Evolutionary conservation across 2,329 filamentous ascomycete genomes (phyloP).

Genomic region (Colletotrichum spaethianum): DNA sequence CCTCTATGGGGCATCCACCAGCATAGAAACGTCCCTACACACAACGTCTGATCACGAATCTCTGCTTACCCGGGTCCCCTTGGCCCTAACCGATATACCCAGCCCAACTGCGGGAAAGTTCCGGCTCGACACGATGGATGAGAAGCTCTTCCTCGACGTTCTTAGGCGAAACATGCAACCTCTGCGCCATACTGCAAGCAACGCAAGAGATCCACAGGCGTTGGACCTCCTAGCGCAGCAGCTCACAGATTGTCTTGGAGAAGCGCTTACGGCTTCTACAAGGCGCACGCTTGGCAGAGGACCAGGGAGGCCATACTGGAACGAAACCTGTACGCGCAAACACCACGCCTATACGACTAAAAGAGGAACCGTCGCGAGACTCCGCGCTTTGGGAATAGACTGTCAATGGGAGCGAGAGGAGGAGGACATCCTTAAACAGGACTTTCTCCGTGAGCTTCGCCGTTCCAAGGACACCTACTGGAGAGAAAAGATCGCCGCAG

Average conservation of each 20-base stretch:
- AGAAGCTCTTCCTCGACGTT: not conserved
- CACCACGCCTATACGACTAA: no score
- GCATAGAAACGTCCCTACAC: conserved; percentile 13
- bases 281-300: conserved; percentile 1
- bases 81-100: conserved; percentile 2
- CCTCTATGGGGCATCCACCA: conserved; percentile 10
- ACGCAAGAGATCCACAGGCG: no score
- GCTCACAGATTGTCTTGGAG: not conserved
- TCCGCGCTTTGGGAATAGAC: no score
- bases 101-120: not conserved
- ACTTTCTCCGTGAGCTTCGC: no score
- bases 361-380: no score
- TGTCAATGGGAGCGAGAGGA: no score
- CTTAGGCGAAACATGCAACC: not conserved
- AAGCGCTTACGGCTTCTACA: conserved; percentile 5
- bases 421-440: no score
- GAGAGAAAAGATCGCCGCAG: no score
- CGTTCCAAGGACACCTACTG: no score
- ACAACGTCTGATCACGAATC: conserved; percentile 9
- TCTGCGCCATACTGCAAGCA: no score
- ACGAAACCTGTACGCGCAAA: no score
- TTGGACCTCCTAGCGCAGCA: not conserved
- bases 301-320: no score
- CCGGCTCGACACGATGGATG: conserved; percentile 8
- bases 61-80: conserved; percentile 7